phyloP scores from a whole-genome alignment of 805 yeast genomes.

The Sungouiella thailandica region DNA sequence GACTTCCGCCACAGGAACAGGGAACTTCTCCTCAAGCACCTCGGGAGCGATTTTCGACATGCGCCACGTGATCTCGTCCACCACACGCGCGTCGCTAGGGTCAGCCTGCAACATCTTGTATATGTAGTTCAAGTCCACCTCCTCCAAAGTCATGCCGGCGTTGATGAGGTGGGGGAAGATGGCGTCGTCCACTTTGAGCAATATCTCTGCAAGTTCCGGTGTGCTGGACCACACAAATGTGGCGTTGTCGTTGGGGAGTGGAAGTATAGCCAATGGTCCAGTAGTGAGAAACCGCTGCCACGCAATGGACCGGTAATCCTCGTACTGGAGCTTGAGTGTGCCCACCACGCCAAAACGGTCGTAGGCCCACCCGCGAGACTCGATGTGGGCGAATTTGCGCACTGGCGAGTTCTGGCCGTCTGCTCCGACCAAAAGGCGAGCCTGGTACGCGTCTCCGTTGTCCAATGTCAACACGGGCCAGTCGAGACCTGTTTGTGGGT shows the following conservation, averaged over 20 bases:
- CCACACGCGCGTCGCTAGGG: slow-evolving; percentile 43
- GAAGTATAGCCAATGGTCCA: slow-evolving; percentile 90
- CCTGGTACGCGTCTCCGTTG: slow-evolving; percentile 56
- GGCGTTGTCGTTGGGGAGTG: slow-evolving; percentile 82
- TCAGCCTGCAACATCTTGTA: slow-evolving; percentile 39
- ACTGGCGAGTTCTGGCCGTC: slow-evolving; percentile 96
- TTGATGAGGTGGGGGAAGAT: slow-evolving; percentile 69
- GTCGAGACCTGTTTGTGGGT: slow-evolving; percentile 29
- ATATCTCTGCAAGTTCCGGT: slow-evolving; percentile 62
- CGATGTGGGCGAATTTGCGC: slow-evolving; percentile 72
- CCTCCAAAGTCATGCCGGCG: slow-evolving; percentile 79
- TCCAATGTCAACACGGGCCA: slow-evolving; percentile 78
- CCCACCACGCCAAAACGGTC: slow-evolving; percentile 90
- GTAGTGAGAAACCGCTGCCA: slow-evolving; percentile 91
- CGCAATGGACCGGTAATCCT: slow-evolving; percentile 67
- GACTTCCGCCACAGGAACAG: slow-evolving; percentile 59
- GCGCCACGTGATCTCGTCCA: slow-evolving; percentile 75
- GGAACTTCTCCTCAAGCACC: slow-evolving; percentile 55
- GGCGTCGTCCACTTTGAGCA: slow-evolving; percentile 54
- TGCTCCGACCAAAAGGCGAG: slow-evolving; percentile 86
- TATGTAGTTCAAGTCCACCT: slow-evolving; percentile 70
- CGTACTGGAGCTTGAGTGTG: slow-evolving; percentile 68
- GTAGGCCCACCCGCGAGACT: slow-evolving; percentile 90
- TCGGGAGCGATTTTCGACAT: slow-evolving; percentile 36
- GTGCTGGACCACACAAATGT: slow-evolving; percentile 92